Evolutionary conservation across 306 rosid genomes (phyloP), one percentile per base, ranked within the genome.

Genomic region (Dryas drummondii): DNA sequence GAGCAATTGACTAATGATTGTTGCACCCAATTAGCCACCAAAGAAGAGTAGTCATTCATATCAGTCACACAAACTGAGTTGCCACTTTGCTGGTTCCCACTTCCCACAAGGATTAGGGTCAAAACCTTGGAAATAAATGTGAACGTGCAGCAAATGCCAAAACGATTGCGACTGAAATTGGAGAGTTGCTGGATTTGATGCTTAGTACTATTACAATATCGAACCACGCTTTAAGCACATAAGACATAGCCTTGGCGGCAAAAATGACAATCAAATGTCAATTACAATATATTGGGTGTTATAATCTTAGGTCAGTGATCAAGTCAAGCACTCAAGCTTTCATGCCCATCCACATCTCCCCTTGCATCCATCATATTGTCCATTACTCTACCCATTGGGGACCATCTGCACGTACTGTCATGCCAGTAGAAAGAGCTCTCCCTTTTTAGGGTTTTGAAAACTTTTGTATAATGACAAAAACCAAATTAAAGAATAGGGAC

Each of bases 351-450:
- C 78, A 59, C 48, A 15, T 1, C 0, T 65, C 78, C 27, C 66
- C 19, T 0, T 66, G 11, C 54, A 19, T 62, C 73, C 59, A 32
- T 75, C 66, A 62, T 59, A 63, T 53, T 56, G 82, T 66, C 58
- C 27, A 40, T 58, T n/a, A 54, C 19, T n/a, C 4, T 8, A 32
- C 49, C 6, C 6, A 8, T 44, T 46, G 86, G 88, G 88, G 87
- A 82, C 86, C 85, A 70, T 75, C 37, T n/a, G 16, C 50, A 57
- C 3, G 37, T 2, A 32, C 37, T 32, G 37, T 32, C 37, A 66
- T 9, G 32, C 72, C 69, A 66, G 8, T 76, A 40, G 37, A 40
- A 45, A 48, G 61, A 61, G 27, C 7, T 11, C 68, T n/a, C 5
- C 14, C 42, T 56, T 58, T 54, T 58, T 44, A 19, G 45, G 37